These are phyloP conservation scores for Chlorella vulgaris DNA, from an alignment of 139 green algal species.

Conservation along the genomic window DNA sequence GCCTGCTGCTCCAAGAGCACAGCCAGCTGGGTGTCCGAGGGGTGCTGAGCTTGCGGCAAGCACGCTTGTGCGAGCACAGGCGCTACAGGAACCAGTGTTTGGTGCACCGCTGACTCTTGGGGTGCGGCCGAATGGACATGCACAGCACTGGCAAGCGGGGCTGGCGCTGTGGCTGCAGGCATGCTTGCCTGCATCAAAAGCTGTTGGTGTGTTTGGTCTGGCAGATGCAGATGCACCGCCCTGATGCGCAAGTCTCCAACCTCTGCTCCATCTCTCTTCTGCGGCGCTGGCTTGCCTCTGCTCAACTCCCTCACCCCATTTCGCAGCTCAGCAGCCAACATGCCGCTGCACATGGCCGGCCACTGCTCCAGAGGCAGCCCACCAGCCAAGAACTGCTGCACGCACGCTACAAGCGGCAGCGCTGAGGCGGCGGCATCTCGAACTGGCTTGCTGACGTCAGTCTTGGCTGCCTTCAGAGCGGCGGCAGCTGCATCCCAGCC, in stretches of 20 bases:
- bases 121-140: no score
- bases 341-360: not conserved
- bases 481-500: not conserved
- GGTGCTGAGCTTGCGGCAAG: not conserved
- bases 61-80: not conserved
- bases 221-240: no score
- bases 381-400: not conserved
- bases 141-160: no score
- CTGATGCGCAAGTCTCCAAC: no score
- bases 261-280: no score
- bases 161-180: no score
- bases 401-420: conserved; percentile 1
- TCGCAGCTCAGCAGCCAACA: not conserved
- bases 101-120: no score
- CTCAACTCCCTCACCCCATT: not conserved
- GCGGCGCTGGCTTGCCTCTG: not conserved
- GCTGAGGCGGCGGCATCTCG: not conserved
- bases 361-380: not conserved
- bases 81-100: no score
- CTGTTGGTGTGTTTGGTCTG: no score
- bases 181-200: no score
- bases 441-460: conserved; percentile 19
- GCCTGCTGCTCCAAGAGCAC: conserved; percentile 9
- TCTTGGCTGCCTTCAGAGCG: conserved; percentile 8
- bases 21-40: not conserved